phyloP scores from a whole-genome alignment of 257 asterid genomes.

The Asclepias syriaca region DNA sequence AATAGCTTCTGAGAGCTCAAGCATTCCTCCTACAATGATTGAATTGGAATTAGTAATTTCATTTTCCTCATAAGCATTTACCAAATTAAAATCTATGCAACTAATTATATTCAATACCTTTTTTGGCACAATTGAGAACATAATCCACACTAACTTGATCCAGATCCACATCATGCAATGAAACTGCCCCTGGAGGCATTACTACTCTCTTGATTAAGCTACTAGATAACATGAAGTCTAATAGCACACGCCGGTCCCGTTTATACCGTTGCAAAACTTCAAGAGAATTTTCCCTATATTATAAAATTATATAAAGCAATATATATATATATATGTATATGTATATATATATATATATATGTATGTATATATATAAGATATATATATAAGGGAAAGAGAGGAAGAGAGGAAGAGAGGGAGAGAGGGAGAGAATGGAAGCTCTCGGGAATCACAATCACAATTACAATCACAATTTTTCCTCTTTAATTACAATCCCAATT shows the following conservation, averaged over 20 bases:
- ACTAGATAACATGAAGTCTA: constrained; percentile 80
- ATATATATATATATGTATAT: too few species aligned
- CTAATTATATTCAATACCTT: constrained; percentile 46
- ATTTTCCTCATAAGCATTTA: constrained; percentile 3
- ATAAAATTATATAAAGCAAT: too few species aligned
- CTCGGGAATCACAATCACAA: too few species aligned
- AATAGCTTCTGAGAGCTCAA: constrained; percentile 94
- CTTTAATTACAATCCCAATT: too few species aligned
- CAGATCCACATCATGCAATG: constrained; percentile 95
- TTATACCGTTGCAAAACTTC: constrained; percentile 84
- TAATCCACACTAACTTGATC: constrained; percentile 94
- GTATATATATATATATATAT: too few species aligned
- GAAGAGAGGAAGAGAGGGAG: too few species aligned
- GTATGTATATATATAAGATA: too few species aligned
- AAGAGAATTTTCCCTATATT: constrained; percentile 74
- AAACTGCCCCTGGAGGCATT: constrained; percentile 98
- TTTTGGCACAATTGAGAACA: constrained; percentile 82
- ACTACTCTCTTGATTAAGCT: constrained; percentile 85
- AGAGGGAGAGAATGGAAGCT: too few species aligned
- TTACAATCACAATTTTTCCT: too few species aligned
- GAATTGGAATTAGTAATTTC: constrained; percentile 10
- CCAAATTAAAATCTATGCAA: constrained; percentile 6
- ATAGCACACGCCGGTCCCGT: constrained; percentile 74
- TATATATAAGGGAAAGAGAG: too few species aligned
- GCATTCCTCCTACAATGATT: constrained; percentile 60